Evolutionary conservation across 495 filamentous ascomycete species (phyloP), one percentile per base, ranked within the genome.

Genomic region (Penicillium arizonense): DNA sequence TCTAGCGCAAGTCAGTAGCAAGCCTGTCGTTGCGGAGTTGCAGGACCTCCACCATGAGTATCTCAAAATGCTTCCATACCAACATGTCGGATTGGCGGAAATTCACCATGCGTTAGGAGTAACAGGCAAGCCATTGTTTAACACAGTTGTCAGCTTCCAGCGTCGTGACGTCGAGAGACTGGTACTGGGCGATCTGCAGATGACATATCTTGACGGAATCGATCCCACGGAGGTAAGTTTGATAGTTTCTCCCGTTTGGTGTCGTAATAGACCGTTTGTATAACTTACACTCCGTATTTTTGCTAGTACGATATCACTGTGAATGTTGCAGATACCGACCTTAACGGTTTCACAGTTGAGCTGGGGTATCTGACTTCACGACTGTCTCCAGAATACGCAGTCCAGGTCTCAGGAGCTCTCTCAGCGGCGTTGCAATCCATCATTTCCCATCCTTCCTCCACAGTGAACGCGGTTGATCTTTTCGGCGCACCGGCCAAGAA

Each of bases 151-250:
- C 4, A 37, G 35, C n/a, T 37, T 37, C 12, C 35, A 37, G 35
- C 35, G 35, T 37, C 35, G 35, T 37, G 35, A 37, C 18, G 35
- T 37, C 16, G 35, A 8, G 4, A 37, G n/a, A 18, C n/a, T 37
- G 35, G 35, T 37, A 12, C 4, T 37, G 35, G 35, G 16, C 8
- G 35, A 37, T 37, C 12, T 37, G 35, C 35, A 37, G 35, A n/a
- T 37, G 35, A 37, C 35, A 18, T 37, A 37, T 18, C 35, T 37
- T 1, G 35, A 37, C 3, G 57, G 53, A 10, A 20, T 28, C 48
- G 57, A 56, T 47, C 44, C 50, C 7, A 56, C 52, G 10, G 57
- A 60, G 42, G 32, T 54, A 53, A 39, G 55, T 30, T 30, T 30
- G 8, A 18, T 1, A 34, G 13, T 34, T 11, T 34, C 13, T 34